These are phyloP conservation scores for Syzygium aromaticum DNA, from an alignment of 345 rosid species.

Conservation along the genomic window DNA sequence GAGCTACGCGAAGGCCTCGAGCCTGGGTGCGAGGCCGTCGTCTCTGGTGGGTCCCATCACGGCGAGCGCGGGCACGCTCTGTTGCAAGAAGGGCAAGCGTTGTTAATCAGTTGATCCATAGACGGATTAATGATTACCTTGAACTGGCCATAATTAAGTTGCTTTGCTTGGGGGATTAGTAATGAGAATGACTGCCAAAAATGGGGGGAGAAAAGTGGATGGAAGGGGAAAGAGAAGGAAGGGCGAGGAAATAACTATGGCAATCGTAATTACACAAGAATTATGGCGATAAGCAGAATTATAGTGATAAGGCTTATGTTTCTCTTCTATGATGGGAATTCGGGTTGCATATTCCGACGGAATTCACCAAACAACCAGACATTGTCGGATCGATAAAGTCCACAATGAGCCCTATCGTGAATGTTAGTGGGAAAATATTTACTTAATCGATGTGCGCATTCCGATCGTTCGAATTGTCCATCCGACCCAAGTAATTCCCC, in stretches of 20 bases:
- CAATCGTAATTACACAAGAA: not conserved
- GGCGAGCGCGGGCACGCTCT: constrained; percentile 10
- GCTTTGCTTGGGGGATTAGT: not conserved
- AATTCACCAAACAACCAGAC: not conserved
- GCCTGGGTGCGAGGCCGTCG: constrained; percentile 22
- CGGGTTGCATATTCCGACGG: not conserved
- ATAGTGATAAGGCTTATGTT: not conserved
- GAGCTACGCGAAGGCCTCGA: constrained; percentile 20
- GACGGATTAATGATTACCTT: not conserved
- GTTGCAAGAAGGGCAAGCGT: constrained; percentile 14
- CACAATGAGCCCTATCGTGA: not conserved
- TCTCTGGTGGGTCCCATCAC: constrained; percentile 16
- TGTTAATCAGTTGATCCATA: not conserved
- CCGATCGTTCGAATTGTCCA: not conserved
- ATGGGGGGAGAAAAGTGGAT: not conserved
- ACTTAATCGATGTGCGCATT: not conserved
- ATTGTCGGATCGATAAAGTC: not conserved
- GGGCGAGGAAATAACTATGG: not conserved
- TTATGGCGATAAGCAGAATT: not conserved
- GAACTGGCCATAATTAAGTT: not conserved
- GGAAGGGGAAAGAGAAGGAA: not conserved
- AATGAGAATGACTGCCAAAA: not conserved
- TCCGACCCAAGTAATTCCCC: not conserved
- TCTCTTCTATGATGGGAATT: not conserved
- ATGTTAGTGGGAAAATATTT: not conserved